Evolutionary conservation across 345 rosid genomes (phyloP).

Genomic region (Xanthoceras sorbifolium): DNA sequence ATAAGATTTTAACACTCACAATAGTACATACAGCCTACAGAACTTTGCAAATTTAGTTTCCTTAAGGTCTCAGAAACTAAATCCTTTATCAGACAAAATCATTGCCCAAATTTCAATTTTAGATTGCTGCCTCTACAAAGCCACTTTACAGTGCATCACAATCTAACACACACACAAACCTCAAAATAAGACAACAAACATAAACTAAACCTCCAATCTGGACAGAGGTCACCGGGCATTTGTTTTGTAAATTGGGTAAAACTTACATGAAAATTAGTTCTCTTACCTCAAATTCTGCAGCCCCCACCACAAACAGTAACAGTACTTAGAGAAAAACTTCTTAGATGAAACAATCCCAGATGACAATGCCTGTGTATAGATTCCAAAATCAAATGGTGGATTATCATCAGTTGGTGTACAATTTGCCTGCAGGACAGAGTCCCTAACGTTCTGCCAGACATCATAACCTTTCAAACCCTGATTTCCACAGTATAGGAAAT

Average conservation of each 20-base stretch:
- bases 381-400: constrained; percentile 75
- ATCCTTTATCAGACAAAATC: neutral
- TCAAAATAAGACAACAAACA: constrained; percentile 1
- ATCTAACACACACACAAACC: neutral
- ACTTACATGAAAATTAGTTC: neutral
- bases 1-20: too few relatives aligned
- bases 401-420: constrained; percentile 44
- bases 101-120: neutral
- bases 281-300: constrained; percentile 89
- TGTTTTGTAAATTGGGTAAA: neutral
- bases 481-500: constrained; percentile 80
- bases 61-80: neutral
- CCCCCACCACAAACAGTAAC: constrained; percentile 99
- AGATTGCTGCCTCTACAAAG: neutral
- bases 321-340: constrained; percentile 76
- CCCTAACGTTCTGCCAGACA: constrained; percentile 45
- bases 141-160: neutral
- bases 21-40: neutral
- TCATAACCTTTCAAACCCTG: constrained; percentile 45
- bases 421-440: constrained; percentile 24
- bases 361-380: constrained; percentile 62
- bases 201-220: neutral
- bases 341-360: constrained; percentile 74
- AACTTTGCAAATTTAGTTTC: neutral
- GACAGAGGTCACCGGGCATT: neutral